phyloP scores from a whole-genome alignment of 2,329 filamentous ascomycete genomes.

The Claviceps digitariae region DNA sequence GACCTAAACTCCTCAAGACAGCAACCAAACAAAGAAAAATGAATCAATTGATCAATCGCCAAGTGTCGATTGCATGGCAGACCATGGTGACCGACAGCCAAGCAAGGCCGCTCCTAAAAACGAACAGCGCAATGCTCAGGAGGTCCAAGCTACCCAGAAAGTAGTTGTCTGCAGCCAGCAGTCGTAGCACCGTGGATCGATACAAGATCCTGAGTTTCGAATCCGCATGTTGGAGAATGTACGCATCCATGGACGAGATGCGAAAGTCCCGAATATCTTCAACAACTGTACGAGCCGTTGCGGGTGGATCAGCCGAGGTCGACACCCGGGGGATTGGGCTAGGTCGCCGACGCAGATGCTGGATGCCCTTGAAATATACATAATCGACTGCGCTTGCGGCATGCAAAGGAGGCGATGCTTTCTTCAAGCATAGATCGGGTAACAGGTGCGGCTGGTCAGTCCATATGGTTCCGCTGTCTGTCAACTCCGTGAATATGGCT shows the following conservation, averaged over 20 bases:
- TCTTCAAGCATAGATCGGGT: constrained; percentile 29
- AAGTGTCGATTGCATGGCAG: background rate
- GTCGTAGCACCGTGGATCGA: constrained; percentile 21
- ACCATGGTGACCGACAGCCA: constrained; percentile 3
- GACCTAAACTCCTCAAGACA: background rate
- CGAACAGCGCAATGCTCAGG: constrained; percentile 17
- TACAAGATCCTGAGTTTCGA: constrained; percentile 20
- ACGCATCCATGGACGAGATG: constrained; percentile 38
- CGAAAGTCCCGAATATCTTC: constrained; percentile 33
- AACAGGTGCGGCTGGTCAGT: constrained; percentile 42
- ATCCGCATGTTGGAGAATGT: constrained; percentile 24
- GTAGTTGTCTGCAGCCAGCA: constrained; percentile 31
- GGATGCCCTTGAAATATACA: constrained; percentile 29
- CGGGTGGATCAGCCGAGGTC: constrained; percentile 21
- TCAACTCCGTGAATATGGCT: constrained; percentile 45
- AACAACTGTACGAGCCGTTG: constrained; percentile 5
- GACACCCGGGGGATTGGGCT: constrained; percentile 26
- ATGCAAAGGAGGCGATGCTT: constrained; percentile 20
- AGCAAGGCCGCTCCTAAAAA: constrained; percentile 4
- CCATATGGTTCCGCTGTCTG: constrained; percentile 45
- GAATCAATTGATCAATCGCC: background rate
- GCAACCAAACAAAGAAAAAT: background rate
- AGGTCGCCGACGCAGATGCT: constrained; percentile 28
- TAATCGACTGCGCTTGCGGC: constrained; percentile 24
- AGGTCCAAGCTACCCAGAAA: constrained; percentile 22